Base-by-base conservation (phyloP, 805 yeast genomes). In the Starmerella potacharoeniae region DNA sequence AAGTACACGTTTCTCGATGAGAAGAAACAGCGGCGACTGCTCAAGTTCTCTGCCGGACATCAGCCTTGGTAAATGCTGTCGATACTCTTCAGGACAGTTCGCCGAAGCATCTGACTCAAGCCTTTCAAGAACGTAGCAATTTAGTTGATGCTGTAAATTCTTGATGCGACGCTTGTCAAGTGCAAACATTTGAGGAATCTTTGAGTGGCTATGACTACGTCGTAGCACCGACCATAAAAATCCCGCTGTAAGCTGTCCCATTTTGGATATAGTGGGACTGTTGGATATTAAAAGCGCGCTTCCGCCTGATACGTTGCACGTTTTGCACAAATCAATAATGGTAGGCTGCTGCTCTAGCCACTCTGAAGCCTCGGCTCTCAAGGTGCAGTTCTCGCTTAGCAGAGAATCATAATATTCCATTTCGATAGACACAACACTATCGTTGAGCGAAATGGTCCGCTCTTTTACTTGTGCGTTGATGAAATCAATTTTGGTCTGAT, bases 381-480 rank as follows among this genome's bases (percentile, higher is more conserved):
- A 2, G 3, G 4, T 40, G 11, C 9, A 16, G 13, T 37, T 35
- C 5, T 40, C 4, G 11, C 17, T 35, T 3, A 57, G 28, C 17
- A 46, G 33, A 3, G 36, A 9, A 13, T 58, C 67, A 69, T 64
- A 86, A 70, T 88, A 88, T 67, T 86, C 95, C 63, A 82, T 82
- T 71, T 90, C 97, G 65, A 90, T 86, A 57, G 85, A 90, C 11
- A 85, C 84, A 2, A 96, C 93, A 37, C 93, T 86, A 63, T 87
- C 89, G 55, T 88, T 80, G 49, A 91, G 74, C 2, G 84, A 83
- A 2, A 96, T 95, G 64, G 96, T 77, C 53, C 89, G 73, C 22
- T 87, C 80, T 61, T 95, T 77, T 53, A 91, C 86, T 70, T 90
- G 96, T 66, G 90, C 96, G 70, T 90, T 90, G 14, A 97, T 96